These are phyloP conservation scores for Papiliotrema nemorosa DNA, from an alignment of 1,284 basidiomycete species.

Conservation along the genomic window DNA sequence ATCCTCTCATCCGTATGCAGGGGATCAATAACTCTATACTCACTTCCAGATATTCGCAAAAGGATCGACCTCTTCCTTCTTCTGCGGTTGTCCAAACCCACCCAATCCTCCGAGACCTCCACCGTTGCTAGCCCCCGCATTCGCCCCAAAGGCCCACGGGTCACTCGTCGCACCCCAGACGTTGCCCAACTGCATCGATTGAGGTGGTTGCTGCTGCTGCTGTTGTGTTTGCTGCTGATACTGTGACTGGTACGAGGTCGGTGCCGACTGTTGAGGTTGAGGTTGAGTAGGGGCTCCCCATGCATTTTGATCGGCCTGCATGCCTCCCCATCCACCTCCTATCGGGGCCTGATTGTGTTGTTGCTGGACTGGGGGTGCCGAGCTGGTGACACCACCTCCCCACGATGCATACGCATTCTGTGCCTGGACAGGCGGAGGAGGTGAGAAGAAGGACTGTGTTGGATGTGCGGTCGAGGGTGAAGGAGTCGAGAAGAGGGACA, in stretches of 20 bases:
- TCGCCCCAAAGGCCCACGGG: constrained; percentile 8
- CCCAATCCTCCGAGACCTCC: constrained; percentile 2
- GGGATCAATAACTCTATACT: background rate
- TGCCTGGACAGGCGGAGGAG: constrained; percentile 10
- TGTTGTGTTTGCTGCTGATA: constrained; percentile 6
- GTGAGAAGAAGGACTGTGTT: constrained; percentile 20
- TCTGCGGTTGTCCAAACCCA: background rate
- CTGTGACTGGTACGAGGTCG: background rate
- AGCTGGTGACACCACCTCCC: constrained; percentile 36
- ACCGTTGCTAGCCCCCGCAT: background rate
- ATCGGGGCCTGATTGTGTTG: constrained; percentile 19
- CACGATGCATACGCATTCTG: constrained; percentile 32
- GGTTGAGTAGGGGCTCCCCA: constrained; percentile 26
- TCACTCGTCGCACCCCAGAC: constrained; percentile 1
- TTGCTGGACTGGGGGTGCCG: constrained; percentile 20
- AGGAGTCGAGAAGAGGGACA: constrained; percentile 46
- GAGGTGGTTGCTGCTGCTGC: constrained; percentile 1
- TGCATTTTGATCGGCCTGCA: constrained; percentile 35
- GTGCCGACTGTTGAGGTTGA: background rate
- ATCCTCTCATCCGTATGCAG: background rate
- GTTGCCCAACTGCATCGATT: background rate
- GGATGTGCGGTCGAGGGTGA: constrained; percentile 19
- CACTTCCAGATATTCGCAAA: constrained; percentile 11
- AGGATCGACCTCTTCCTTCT: constrained; percentile 8
- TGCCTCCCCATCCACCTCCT: constrained; percentile 26